Evolutionary conservation across 306 rosid genomes (phyloP).

Genomic region (Cicer yamashitae): DNA sequence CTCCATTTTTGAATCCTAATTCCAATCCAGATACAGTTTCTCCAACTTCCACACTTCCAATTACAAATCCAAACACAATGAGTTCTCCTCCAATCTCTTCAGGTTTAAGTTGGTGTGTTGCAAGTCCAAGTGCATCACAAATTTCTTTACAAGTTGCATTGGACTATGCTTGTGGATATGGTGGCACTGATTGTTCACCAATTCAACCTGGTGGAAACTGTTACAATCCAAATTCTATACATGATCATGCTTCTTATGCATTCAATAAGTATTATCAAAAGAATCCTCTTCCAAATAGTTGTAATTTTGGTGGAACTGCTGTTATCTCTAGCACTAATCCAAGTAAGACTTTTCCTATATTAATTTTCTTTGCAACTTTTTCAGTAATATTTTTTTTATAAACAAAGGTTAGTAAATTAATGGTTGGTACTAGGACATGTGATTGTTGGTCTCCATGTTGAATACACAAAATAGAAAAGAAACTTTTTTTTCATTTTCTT

Average conservation of each 20-base stretch:
- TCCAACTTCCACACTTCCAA: conserved; percentile 59
- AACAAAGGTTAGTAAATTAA: no score
- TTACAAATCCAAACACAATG: conserved; percentile 51
- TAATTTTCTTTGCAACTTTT: neutral
- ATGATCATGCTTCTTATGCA: conserved; percentile 81
- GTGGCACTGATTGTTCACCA: conserved; percentile 72
- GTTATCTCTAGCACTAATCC: conserved; percentile 76
- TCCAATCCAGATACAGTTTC: conserved; percentile 69
- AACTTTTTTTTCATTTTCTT: conserved; percentile 11
- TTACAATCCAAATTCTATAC: conserved; percentile 62
- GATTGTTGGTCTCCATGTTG: conserved; percentile 38
- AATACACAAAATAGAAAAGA: conserved; percentile 4
- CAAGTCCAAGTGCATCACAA: conserved; percentile 67
- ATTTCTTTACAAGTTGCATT: conserved; percentile 72
- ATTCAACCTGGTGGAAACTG: conserved; percentile 76
- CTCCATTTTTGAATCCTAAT: conserved; percentile 65
- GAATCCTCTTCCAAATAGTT: conserved; percentile 80
- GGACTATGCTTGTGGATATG: conserved; percentile 89
- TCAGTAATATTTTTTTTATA: no score
- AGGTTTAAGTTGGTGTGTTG: conserved; percentile 81
- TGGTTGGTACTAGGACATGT: conserved; percentile 34
- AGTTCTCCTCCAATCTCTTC: conserved; percentile 49
- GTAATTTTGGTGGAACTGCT: conserved; percentile 88
- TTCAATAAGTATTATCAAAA: conserved; percentile 77
- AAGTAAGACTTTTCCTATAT: conserved; percentile 57